Evolutionary conservation across 2,329 filamentous ascomycete genomes (phyloP).

Genomic region (Fusarium nanum): DNA sequence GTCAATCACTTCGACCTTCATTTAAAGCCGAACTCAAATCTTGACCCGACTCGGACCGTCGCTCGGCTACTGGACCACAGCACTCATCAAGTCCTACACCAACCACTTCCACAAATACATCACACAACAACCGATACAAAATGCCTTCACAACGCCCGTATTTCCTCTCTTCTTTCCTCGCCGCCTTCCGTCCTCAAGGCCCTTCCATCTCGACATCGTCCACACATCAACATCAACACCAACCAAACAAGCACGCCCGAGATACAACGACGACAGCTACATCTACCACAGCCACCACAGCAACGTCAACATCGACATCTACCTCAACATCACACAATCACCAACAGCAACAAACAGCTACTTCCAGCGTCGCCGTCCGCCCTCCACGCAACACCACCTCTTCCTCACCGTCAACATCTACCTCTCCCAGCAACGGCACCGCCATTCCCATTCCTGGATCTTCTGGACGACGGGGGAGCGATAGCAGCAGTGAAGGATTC

Average conservation of each 20-base stretch:
- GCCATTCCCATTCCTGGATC: constrained; percentile 57
- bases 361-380: constrained; percentile 48
- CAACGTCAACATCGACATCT: constrained; percentile 41
- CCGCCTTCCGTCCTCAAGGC: constrained; percentile 62
- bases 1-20: neutral
- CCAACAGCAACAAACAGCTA: constrained; percentile 41
- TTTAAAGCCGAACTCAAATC: neutral
- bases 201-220: constrained; percentile 50
- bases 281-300: constrained; percentile 37
- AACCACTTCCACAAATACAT: neutral
- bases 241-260: constrained; percentile 53
- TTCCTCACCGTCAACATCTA: constrained; percentile 32
- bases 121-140: neutral
- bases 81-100: neutral
- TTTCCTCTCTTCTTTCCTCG: constrained; percentile 68
- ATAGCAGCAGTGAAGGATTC: constrained; percentile 81
- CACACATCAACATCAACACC: constrained; percentile 44
- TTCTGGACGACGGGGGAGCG: constrained; percentile 72
- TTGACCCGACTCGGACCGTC: constrained; percentile 25
- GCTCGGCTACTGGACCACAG: constrained; percentile 14
- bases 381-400: constrained; percentile 42
- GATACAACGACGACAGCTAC: constrained; percentile 43
- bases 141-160: constrained; percentile 67
- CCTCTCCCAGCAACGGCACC: constrained; percentile 35
- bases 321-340: constrained; percentile 40